These are phyloP conservation scores for Intubia oerlemansii DNA, from an alignment of 2,329 filamentous ascomycete species.

Conservation along the genomic window DNA sequence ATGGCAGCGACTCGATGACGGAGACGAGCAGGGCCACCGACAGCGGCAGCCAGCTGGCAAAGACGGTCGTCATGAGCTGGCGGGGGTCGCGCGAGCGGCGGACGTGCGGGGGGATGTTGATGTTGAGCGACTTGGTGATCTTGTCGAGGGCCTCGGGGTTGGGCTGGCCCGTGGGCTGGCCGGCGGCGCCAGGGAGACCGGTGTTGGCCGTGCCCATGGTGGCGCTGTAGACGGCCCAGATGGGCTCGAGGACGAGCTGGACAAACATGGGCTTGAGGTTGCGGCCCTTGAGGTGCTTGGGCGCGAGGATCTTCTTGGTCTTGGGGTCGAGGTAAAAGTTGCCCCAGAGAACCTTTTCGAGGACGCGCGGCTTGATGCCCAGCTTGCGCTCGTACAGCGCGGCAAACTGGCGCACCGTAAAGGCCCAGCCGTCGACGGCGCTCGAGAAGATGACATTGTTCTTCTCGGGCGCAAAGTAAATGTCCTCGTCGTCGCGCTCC, in stretches of 20 bases:
- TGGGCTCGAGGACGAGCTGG: slow-evolving; percentile 80
- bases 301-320: slow-evolving; percentile 76
- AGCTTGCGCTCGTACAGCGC: slow-evolving; percentile 90
- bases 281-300: slow-evolving; percentile 83
- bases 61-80: slow-evolving; percentile 66
- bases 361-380: slow-evolving; percentile 66
- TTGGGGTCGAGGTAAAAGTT: slow-evolving; percentile 94
- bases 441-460: slow-evolving; percentile 99
- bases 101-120: slow-evolving; percentile 70
- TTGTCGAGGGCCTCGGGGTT: slow-evolving; percentile 73
- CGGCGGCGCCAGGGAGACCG: neutral
- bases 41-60: slow-evolving; percentile 75
- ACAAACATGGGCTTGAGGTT: slow-evolving; percentile 94
- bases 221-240: slow-evolving; percentile 90
- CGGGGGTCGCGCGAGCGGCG: slow-evolving; percentile 66
- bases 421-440: slow-evolving; percentile 97
- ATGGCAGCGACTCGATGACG: slow-evolving; percentile 79
- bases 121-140: slow-evolving; percentile 75
- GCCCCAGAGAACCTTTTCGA: slow-evolving; percentile 94
- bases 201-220: slow-evolving; percentile 47
- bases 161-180: slow-evolving; percentile 36
- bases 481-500: slow-evolving; percentile 84
- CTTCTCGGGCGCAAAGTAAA: slow-evolving; percentile 95
- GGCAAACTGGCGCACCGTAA: slow-evolving; percentile 88
- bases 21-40: slow-evolving; percentile 87